Percentiles rank a stretch among this genome's conserved stretches.
phyloP scores from a whole-genome alignment of 2,329 filamentous ascomycete genomes.

The Penicillium vulpinum region DNA sequence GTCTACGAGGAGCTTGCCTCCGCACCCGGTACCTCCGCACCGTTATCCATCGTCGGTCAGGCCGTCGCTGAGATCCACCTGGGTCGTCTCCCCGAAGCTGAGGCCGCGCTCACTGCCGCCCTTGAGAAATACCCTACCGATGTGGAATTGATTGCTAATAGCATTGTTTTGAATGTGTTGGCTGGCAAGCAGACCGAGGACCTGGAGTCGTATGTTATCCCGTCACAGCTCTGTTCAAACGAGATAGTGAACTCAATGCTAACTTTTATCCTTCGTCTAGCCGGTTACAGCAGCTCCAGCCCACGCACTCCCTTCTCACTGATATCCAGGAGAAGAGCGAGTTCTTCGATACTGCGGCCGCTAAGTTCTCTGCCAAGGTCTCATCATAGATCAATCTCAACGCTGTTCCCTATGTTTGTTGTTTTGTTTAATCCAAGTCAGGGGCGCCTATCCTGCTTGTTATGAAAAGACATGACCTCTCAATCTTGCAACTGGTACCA shows the following conservation, averaged over 20 bases:
- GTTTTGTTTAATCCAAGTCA: conserved; percentile 22
- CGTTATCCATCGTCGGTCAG: conserved; percentile 77
- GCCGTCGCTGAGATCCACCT: conserved; percentile 90
- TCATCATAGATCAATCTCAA: conserved; percentile 27
- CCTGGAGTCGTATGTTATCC: conserved; percentile 58
- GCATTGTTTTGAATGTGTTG: conserved; percentile 75
- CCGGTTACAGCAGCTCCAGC: conserved; percentile 53
- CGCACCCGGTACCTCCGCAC: conserved; percentile 74
- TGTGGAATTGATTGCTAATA: conserved; percentile 76
- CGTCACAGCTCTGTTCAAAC: too few relatives aligned
- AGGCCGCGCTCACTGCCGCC: conserved; percentile 80
- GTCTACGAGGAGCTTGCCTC: conserved; percentile 96
- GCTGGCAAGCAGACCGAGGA: conserved; percentile 70
- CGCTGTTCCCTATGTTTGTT: conserved; percentile 17
- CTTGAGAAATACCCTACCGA: conserved; percentile 70
- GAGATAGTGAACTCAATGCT: conserved; percentile 15
- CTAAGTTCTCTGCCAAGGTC: conserved; percentile 85
- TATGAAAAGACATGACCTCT: conserved; percentile 29
- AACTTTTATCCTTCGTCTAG: conserved; percentile 21
- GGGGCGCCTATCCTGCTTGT: conserved; percentile 20
- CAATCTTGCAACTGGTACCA: conserved; percentile 16
- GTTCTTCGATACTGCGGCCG: conserved; percentile 81
- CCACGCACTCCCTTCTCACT: conserved; percentile 67
- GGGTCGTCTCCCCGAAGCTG: conserved; percentile 82
- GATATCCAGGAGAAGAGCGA: conserved; percentile 82